These are phyloP conservation scores for Oryza glumipatula DNA, from an alignment of 176 grass and related monocot genomes.

Conservation along the genomic window DNA sequence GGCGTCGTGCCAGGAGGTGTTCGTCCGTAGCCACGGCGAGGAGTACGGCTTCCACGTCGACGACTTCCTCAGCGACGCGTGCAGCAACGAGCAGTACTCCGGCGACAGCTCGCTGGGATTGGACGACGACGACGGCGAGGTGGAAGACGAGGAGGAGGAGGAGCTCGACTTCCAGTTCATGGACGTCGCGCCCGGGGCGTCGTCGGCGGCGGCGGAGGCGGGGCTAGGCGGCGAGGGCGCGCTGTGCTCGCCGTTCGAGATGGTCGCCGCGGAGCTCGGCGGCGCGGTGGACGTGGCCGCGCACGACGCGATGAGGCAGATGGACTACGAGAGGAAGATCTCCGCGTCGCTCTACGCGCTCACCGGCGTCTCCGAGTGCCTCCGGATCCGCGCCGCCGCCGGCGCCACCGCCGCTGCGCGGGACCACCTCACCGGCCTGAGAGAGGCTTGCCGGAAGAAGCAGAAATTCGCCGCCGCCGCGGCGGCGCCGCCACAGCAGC, in stretches of 20 bases:
- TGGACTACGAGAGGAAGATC: conserved; percentile 78
- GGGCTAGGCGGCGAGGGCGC: conserved; percentile 25
- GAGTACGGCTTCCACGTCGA: conserved; percentile 52
- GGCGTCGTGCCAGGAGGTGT: not conserved
- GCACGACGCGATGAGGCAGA: conserved; percentile 64
- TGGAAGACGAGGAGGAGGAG: conserved; percentile 22
- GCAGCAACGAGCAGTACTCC: not conserved
- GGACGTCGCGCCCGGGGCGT: conserved; percentile 42
- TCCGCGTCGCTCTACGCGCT: conserved; percentile 73
- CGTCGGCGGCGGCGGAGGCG: not conserved
- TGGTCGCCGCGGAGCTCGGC: conserved; percentile 44
- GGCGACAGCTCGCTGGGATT: conserved; percentile 24
- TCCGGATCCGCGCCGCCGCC: conserved; percentile 34
- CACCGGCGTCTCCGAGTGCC: conserved; percentile 73
- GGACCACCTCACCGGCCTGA: conserved; percentile 62
- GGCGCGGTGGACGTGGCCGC: conserved; percentile 25
- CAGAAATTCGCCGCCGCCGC: not conserved
- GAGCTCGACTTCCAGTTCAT: conserved; percentile 69
- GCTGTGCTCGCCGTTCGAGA: conserved; percentile 66
- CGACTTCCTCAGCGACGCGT: conserved; percentile 61
- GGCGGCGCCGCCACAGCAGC: conserved; percentile 1
- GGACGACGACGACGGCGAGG: conserved; percentile 29
- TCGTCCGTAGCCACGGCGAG: conserved; percentile 21
- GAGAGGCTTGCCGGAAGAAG: conserved; percentile 63
- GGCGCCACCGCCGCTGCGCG: not conserved